These are phyloP conservation scores for Diophrys appendiculata DNA, from an alignment of 73 alveolate species.

Conservation along the genomic window DNA sequence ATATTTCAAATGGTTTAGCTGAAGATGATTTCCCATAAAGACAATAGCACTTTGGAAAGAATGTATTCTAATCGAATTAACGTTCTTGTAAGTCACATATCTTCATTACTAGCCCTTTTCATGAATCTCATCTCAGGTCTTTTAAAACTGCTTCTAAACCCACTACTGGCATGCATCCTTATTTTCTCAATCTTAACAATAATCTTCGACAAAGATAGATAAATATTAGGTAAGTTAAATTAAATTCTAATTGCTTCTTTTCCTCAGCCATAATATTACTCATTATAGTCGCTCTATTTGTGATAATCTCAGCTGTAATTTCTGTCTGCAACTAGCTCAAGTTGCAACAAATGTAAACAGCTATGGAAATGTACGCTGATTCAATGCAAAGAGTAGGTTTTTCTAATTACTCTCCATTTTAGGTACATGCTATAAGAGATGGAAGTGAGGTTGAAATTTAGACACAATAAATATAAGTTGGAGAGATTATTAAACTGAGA, in stretches of 20 bases:
- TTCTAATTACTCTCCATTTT: no score
- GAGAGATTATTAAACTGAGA: constrained; percentile 91
- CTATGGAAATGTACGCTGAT: no score
- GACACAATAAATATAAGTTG: constrained; percentile 83
- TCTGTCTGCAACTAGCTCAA: constrained; percentile 63
- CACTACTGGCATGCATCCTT: constrained; percentile 74
- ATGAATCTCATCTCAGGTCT: constrained; percentile 66
- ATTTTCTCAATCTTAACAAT: constrained; percentile 23
- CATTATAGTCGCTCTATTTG: constrained; percentile 71
- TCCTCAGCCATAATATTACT: constrained; percentile 69
- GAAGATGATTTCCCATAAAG: constrained; percentile 6
- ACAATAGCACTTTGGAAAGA: not conserved
- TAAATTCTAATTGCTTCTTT: no score
- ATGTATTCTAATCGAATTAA: constrained; percentile 9
- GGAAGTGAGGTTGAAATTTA: constrained; percentile 73
- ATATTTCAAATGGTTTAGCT: not conserved
- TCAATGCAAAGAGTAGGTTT: no score
- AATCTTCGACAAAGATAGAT: constrained; percentile 39
- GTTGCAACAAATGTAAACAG: constrained; percentile 67
- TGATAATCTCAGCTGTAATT: constrained; percentile 61
- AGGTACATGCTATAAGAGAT: constrained; percentile 62
- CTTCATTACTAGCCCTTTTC: no score
- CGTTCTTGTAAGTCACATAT: not conserved
- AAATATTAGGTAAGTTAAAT: no score
- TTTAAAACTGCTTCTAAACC: constrained; percentile 80